These are phyloP conservation scores for Floccularia luteovirens DNA, from an alignment of 768 basidiomycete species.

Conservation along the genomic window DNA sequence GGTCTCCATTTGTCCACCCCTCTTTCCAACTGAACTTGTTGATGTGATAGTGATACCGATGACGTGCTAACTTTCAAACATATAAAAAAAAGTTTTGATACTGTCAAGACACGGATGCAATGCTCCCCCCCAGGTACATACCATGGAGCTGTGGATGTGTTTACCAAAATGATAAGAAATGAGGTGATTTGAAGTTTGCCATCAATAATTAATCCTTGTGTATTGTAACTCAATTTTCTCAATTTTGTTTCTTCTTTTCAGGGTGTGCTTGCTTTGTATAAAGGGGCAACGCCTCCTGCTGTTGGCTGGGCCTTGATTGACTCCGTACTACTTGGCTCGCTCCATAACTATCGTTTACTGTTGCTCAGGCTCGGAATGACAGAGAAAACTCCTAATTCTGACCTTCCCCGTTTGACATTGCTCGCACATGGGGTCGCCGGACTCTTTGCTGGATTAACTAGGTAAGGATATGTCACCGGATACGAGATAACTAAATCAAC, in stretches of 20 bases:
- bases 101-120: conserved; percentile 67
- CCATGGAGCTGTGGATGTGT: conserved; percentile 50
- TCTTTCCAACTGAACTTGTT: too few species aligned
- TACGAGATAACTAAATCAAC: background rate
- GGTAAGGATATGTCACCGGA: conserved; percentile 24
- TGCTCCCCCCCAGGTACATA: conserved; percentile 61
- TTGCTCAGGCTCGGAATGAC: conserved; percentile 45
- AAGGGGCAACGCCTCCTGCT: conserved; percentile 66
- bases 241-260: conserved; percentile 12
- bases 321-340: conserved; percentile 58
- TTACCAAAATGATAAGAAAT: conserved; percentile 47
- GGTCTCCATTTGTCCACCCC: too few species aligned
- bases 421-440: conserved; percentile 62
- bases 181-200: conserved; percentile 54
- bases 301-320: conserved; percentile 72
- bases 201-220: background rate
- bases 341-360: conserved; percentile 68
- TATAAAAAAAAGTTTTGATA: conserved; percentile 46
- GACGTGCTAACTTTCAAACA: too few species aligned
- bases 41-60: too few species aligned
- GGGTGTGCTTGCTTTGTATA: conserved; percentile 63
- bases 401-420: conserved; percentile 46
- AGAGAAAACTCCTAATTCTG: conserved; percentile 37
- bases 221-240: background rate
- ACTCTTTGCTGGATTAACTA: conserved; percentile 62